Base-by-base conservation (phyloP, 2,329 filamentous ascomycete genomes). In the Fusarium miscanthi region DNA sequence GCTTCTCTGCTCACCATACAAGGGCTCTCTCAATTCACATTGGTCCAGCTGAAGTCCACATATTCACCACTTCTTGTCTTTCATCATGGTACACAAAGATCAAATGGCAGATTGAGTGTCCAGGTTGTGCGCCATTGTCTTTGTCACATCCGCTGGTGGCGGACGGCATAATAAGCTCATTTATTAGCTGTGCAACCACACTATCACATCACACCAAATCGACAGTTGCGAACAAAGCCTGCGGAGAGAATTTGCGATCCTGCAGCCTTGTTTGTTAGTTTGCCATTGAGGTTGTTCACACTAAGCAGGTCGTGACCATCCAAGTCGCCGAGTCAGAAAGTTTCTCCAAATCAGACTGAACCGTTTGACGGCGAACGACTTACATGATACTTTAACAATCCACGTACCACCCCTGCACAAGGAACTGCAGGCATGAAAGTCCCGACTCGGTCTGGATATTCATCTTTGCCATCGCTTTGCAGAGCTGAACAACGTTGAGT, bases 151-250 rank as follows among this genome's bases (percentile, higher is more conserved):
- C 54, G 56, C 40, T 40, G 52, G 56, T 70, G 72, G 72, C 69
- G 66, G 72, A 61, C 69, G 65, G 52, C 70, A 74, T 59, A 64
- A 73, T 62, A 74, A 69, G 53, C 48, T 65, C 59, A 59, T 64
- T 58, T 49, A 46, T 69, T 59, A 59, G 54, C 51, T 74, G 63
- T 71, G 63, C 58, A 54, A 72, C 62, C 70, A 67, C 54, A 72
- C 54, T 60, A 62, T 37, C 56, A 54, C 49, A 68, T 52, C 70
- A 63, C 68, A 53, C 49, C 63, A 75, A 56, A 63, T 66, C 42
- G 21, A 52, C 65, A 27, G 23, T 57, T 46, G 41, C 43, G 52
- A 57, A 38, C 42, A 59, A 62, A 25, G 43, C 46, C 46, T 60
- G 48, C 58, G 59, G 49, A 64, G 58, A 59, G 30, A 52, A 42